A percentile compares a stretch with the other conserved stretches of the same genome.
phyloP scores from a whole-genome alignment of 2,329 filamentous ascomycete species.

The Fusarium sp. region DNA sequence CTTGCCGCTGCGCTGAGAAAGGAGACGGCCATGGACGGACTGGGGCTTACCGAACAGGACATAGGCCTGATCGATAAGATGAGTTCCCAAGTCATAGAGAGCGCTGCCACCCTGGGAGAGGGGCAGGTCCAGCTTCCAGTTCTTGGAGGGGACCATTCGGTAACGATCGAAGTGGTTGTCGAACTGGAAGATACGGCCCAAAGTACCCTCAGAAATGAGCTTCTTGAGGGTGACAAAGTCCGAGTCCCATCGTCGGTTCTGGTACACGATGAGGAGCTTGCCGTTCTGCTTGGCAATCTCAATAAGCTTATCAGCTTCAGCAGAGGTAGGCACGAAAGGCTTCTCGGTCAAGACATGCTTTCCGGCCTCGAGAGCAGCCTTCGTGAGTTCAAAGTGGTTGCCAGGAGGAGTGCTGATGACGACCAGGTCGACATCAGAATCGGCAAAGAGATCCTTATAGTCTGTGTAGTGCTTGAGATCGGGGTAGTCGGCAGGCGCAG shows the following conservation, averaged over 20 bases:
- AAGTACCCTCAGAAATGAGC: conserved; percentile 67
- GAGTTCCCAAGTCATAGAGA: conserved; percentile 80
- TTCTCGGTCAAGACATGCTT: conserved; percentile 88
- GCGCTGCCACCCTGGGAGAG: conserved; percentile 73
- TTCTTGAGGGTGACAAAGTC: conserved; percentile 79
- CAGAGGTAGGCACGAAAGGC: conserved; percentile 79
- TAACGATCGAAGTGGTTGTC: conserved; percentile 85
- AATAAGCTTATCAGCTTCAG: conserved; percentile 74
- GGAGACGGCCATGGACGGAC: conserved; percentile 74
- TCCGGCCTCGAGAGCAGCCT: conserved; percentile 72
- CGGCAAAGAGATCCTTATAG: conserved; percentile 71
- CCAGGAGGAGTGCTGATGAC: conserved; percentile 78
- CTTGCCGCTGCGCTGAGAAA: conserved; percentile 69
- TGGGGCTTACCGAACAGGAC: conserved; percentile 76
- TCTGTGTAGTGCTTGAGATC: conserved; percentile 72
- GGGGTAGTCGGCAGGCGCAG: conserved; percentile 77
- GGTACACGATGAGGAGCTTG: conserved; percentile 74
- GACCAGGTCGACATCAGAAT: conserved; percentile 75
- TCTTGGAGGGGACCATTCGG: conserved; percentile 67
- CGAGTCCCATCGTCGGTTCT: conserved; percentile 81
- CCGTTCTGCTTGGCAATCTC: conserved; percentile 63
- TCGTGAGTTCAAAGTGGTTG: conserved; percentile 75
- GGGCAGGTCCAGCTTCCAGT: conserved; percentile 74
- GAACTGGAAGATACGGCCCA: conserved; percentile 82
- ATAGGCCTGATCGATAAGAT: conserved; percentile 81